phyloP scores from a whole-genome alignment of 371 early-diverging fungal genomes.

The Syncephalastrum monosporum region DNA sequence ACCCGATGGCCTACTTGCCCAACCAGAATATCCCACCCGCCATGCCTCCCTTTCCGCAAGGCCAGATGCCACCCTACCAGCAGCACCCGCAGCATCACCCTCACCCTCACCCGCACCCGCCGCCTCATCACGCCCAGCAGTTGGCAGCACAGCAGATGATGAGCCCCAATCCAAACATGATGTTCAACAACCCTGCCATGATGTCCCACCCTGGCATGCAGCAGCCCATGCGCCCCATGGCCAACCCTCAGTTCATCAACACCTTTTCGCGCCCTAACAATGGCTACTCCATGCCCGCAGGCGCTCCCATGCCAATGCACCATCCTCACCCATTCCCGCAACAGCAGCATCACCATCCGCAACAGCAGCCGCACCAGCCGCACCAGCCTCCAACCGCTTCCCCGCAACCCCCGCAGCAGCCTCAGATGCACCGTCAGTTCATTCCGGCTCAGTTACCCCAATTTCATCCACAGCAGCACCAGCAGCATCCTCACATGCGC shows the following conservation, averaged over 20 bases:
- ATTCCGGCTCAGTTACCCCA: conserved; percentile 5
- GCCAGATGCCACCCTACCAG: conserved; percentile 12
- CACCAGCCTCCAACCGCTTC: conserved; percentile 3
- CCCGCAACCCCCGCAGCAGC: conserved; percentile 6
- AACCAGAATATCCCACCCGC: conserved; percentile 15
- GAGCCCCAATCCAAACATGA: conserved; percentile 21
- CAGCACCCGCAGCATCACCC: conserved; percentile 14
- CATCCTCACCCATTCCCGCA: conserved; percentile 1
- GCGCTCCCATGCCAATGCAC: conserved; percentile 8
- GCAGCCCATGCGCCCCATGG: conserved; percentile 16
- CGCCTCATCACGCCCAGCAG: conserved; percentile 7
- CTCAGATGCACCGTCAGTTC: background rate
- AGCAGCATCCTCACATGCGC: conserved; percentile 19
- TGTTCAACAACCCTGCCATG: conserved; percentile 24
- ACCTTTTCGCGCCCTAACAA: conserved; percentile 20
- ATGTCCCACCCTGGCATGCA: conserved; percentile 20
- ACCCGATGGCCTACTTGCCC: conserved; percentile 11
- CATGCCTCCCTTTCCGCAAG: conserved; percentile 10
- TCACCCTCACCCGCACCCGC: conserved; percentile 10
- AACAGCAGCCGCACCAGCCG: conserved; percentile 7
- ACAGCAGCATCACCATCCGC: conserved; percentile 3
- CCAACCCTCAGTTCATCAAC: conserved; percentile 25
- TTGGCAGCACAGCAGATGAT: background rate
- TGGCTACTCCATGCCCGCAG: conserved; percentile 17
- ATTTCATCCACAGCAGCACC: conserved; percentile 13